Conservation (phyloP, 176 grass and related monocot genomes). For the Musa itinerans region DNA sequence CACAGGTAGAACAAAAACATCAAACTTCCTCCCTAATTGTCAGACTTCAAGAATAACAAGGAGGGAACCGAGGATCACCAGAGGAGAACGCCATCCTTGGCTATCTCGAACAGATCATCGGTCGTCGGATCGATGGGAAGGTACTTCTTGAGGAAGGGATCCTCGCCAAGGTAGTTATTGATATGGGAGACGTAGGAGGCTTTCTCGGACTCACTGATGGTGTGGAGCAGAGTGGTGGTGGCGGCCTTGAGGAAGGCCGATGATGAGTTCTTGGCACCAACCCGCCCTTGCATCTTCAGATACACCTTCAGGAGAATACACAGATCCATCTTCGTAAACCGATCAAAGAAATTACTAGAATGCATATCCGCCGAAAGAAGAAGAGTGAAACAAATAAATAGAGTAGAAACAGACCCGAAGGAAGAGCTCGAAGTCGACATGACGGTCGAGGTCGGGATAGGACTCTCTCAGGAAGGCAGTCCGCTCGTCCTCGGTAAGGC, state of each 20-base stretch:
- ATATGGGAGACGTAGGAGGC: constrained; percentile 86
- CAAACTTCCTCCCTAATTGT: not conserved
- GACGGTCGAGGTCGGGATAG: constrained; percentile 28
- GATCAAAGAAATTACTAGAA: not conserved
- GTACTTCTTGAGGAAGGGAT: constrained; percentile 53
- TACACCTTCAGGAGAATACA: constrained; percentile 25
- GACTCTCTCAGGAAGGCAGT: constrained; percentile 41
- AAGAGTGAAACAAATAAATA: not conserved
- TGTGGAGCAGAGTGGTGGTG: constrained; percentile 93
- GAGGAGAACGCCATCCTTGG: constrained; percentile 86
- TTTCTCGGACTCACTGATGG: constrained; percentile 94
- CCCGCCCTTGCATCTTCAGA: constrained; percentile 63
- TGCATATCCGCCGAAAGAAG: not conserved
- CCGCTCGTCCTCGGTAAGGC: constrained; percentile 51
- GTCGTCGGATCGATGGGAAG: constrained; percentile 74
- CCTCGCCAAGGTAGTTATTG: constrained; percentile 72
- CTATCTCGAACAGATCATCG: constrained; percentile 72
- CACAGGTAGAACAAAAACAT: not conserved
- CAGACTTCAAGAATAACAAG: not conserved
- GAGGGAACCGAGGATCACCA: constrained; percentile 32
- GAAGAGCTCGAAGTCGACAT: constrained; percentile 73
- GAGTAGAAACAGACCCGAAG: constrained; percentile 26
- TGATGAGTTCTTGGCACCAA: constrained; percentile 25
- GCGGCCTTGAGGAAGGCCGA: constrained; percentile 55
- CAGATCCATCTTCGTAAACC: not conserved